Conservation (phyloP, 2,329 filamentous ascomycete genomes). For the Beauveria scarabaeidicola region DNA sequence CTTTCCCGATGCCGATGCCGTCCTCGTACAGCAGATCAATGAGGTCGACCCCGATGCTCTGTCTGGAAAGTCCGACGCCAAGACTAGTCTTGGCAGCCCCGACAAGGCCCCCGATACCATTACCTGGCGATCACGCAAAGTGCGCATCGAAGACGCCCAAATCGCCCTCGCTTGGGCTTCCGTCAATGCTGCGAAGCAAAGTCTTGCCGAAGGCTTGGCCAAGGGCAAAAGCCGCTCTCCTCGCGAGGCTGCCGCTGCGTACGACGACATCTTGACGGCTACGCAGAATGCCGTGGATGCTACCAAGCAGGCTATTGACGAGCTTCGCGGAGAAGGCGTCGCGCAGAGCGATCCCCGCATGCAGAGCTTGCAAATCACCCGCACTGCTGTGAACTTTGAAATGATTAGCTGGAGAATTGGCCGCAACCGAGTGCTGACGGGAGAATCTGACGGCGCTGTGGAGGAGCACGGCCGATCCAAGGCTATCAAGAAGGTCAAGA, state of each 20-base stretch:
- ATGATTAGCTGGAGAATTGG: constrained; percentile 93
- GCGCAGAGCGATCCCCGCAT: constrained; percentile 76
- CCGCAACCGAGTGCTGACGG: constrained; percentile 80
- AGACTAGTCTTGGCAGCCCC: constrained; percentile 39
- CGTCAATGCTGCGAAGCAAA: constrained; percentile 47
- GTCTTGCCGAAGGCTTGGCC: constrained; percentile 39
- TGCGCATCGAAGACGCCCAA: constrained; percentile 84
- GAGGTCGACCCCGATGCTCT: constrained; percentile 50
- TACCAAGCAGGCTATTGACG: constrained; percentile 87
- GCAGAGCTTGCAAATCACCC: constrained; percentile 87
- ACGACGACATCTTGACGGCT: constrained; percentile 81
- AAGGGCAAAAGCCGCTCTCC: constrained; percentile 36
- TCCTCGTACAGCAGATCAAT: constrained; percentile 59
- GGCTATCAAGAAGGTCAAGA: constrained; percentile 41
- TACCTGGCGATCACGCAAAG: constrained; percentile 76
- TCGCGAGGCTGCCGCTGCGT: constrained; percentile 71
- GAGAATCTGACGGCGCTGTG: constrained; percentile 67
- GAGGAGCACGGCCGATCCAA: constrained; percentile 40
- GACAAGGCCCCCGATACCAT: constrained; percentile 63
- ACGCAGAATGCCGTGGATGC: constrained; percentile 93
- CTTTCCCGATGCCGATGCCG: constrained; percentile 58
- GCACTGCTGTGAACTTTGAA: constrained; percentile 88
- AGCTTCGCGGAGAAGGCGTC: constrained; percentile 74
- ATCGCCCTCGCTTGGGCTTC: constrained; percentile 77
- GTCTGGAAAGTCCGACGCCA: constrained; percentile 33